Conservation (phyloP, 1,284 basidiomycete genomes). For the Ceratobasidium sp. region DNA sequence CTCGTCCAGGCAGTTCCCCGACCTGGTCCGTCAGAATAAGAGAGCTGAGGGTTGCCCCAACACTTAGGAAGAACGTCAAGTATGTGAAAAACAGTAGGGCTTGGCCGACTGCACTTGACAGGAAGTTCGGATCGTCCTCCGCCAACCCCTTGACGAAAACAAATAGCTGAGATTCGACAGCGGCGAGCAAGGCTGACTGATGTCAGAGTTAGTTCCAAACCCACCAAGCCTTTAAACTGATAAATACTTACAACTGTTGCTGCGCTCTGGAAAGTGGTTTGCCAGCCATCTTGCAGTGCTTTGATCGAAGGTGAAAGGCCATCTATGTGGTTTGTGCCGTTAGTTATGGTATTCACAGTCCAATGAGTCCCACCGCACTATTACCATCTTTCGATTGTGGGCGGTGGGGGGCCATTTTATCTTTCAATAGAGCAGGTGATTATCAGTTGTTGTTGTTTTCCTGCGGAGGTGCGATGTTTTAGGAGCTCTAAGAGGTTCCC, state of each 20-base stretch:
- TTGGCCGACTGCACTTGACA: neutral
- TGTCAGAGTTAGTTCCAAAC: neutral
- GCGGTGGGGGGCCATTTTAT: no score
- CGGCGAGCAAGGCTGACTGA: neutral
- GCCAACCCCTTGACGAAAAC: neutral
- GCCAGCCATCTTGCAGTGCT: slow-evolving; percentile 12
- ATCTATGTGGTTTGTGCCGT: no score
- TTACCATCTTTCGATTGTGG: no score
- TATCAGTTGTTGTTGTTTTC: no score
- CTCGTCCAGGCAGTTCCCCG: slow-evolving; percentile 17
- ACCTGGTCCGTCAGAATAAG: slow-evolving; percentile 16
- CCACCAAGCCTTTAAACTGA: no score
- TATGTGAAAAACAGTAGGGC: slow-evolving; percentile 8
- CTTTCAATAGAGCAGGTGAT: no score
- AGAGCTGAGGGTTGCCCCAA: slow-evolving; percentile 13
- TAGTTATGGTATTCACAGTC: no score
- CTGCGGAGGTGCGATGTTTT: no score
- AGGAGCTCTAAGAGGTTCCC: no score
- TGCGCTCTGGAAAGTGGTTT: slow-evolving; percentile 13
- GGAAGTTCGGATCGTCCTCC: neutral
- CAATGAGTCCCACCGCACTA: no score
- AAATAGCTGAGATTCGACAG: neutral
- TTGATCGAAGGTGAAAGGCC: slow-evolving; percentile 13
- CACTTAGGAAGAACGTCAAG: slow-evolving; percentile 2
- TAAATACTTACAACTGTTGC: neutral